phyloP scores from a whole-genome alignment of 176 grass and related monocot genomes.

The Puya raimondii region DNA sequence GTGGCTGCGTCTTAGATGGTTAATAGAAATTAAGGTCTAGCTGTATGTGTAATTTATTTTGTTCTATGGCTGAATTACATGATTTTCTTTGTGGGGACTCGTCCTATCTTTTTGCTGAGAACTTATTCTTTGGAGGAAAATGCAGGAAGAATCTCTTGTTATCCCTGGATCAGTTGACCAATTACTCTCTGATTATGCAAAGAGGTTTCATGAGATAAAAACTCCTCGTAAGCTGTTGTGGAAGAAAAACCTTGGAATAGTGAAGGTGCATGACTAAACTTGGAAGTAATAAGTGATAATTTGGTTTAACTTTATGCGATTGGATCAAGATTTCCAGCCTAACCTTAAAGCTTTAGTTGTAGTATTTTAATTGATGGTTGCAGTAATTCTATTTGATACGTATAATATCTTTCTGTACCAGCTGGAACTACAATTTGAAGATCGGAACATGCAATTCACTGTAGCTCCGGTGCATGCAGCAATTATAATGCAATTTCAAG shows the following conservation, averaged over 20 bases:
- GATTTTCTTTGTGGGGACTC: not conserved
- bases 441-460: slow-evolving; percentile 76
- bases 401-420: slow-evolving; percentile 18
- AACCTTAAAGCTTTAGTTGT: not conserved
- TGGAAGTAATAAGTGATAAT: slow-evolving; percentile 12
- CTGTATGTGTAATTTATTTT: not conserved
- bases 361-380: not conserved
- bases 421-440: slow-evolving; percentile 94
- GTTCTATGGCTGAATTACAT: not conserved
- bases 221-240: slow-evolving; percentile 84
- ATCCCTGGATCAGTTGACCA: slow-evolving; percentile 67
- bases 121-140: slow-evolving; percentile 10
- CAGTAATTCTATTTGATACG: not conserved
- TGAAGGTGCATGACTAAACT: slow-evolving; percentile 57
- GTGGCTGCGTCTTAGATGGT: not conserved
- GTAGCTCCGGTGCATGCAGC: slow-evolving; percentile 90
- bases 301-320: not conserved
- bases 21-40: not conserved
- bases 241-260: slow-evolving; percentile 96
- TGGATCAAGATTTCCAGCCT: not conserved
- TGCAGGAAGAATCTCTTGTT: slow-evolving; percentile 72
- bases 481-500: slow-evolving; percentile 95
- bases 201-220: slow-evolving; percentile 96
- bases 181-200: slow-evolving; percentile 78
- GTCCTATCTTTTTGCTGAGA: slow-evolving; percentile 10